Evolutionary conservation across 2,329 filamentous ascomycete species (phyloP), one percentile per base, ranked within the genome.

Genomic region (Cryphonectria nitschkei): DNA sequence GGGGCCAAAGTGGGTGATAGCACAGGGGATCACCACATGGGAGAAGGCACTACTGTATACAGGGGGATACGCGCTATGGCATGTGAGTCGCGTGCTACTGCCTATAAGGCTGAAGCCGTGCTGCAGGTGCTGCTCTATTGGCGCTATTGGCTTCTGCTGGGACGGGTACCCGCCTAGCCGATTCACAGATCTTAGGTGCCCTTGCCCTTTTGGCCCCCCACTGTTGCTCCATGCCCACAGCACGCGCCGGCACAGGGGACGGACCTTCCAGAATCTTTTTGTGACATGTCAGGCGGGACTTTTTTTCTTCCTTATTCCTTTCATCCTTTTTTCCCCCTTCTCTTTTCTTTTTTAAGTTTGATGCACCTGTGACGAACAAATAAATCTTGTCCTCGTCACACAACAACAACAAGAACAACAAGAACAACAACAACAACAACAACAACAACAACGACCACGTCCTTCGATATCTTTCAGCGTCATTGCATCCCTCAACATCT

Each of bases 21-120:
- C 46, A 50, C 46, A 50, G 46, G 22, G 46, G 46, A 50, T 50
- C 22, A 50, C 19, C 46, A 50, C 46, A 50, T 50, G 46, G 46
- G 46, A n/a, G 46, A 8, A n/a, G 46, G 22, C 46, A n/a, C 19
- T 50, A 50, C 43, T 50, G 43, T 50, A 50, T 16, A 56, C 52
- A 29, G 52, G 54, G 54, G 29, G 29, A 29, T 29, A 19, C 19
- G 26, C 54, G 32, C 29, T 32, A 32, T 32, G 54, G 54, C 34
- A 58, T 37, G 50, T 43, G 29, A 19, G 43, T 67, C 65, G 65
- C 52, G 52, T 67, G 65, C 65, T 58, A 50, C 29, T 65, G 26
- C 26, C 9, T 58, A 58, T 58, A 61, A 61, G 58, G 58, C 58
- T 61, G 58, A 39, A 61, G 19, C 52, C 54, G 54, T 32, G 26